Conservation (phyloP, 2,329 filamentous ascomycete species). For the Penicillium verrucosum region DNA sequence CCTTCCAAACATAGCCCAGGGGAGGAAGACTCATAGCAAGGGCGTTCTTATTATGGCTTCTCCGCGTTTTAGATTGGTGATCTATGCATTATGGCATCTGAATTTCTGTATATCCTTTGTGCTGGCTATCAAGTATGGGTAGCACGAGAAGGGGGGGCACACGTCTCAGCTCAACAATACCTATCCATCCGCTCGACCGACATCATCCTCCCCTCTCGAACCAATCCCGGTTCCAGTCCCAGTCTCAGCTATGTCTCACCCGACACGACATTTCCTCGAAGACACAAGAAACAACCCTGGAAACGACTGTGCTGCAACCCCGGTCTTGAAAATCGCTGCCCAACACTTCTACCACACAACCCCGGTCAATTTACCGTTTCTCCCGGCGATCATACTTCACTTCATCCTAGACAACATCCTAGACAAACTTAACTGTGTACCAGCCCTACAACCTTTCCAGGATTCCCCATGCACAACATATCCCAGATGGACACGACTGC, state of each 20-base stretch:
- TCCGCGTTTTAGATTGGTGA: constrained; percentile 8
- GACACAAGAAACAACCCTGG: not conserved
- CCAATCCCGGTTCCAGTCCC: not conserved
- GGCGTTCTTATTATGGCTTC: constrained; percentile 17
- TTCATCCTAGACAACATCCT: no score
- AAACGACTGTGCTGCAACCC: not conserved
- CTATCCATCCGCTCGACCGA: not conserved
- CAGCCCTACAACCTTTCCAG: not conserved
- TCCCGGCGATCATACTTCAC: not conserved
- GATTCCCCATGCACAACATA: not conserved
- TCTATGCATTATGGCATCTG: constrained; percentile 3
- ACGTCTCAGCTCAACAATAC: not conserved
- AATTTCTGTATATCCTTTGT: not conserved
- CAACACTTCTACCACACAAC: not conserved
- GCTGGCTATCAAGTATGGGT: constrained; percentile 5
- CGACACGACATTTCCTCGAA: not conserved
- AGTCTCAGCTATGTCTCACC: not conserved
- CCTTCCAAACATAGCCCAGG: constrained; percentile 6
- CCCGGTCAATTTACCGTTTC: no score
- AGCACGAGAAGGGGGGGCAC: not conserved
- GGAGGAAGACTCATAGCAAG: constrained; percentile 17
- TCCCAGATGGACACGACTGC: not conserved
- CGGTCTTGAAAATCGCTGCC: not conserved
- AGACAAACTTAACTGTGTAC: not conserved
- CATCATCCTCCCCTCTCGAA: not conserved